A percentile compares a stretch with the other conserved stretches of the same genome.
These are phyloP conservation scores for Ampelocalamus luodianensis DNA, from an alignment of 176 grass and related monocot genomes.

Conservation along the genomic window DNA sequence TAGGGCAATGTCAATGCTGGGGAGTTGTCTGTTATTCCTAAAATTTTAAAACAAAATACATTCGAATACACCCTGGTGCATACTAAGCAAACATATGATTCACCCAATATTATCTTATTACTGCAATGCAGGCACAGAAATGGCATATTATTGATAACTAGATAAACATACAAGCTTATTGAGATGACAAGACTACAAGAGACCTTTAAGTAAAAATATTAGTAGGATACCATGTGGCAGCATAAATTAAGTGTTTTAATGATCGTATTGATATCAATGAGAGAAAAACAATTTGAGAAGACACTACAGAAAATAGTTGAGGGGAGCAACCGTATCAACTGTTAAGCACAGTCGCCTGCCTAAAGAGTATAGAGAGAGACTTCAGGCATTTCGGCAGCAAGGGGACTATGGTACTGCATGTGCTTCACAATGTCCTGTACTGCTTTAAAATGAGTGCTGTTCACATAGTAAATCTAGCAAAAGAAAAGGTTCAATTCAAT, in stretches of 20 bases:
- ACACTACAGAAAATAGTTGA: not conserved
- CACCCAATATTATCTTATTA: not conserved
- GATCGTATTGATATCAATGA: not conserved
- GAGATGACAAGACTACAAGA: not conserved
- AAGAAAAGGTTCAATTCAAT: slow-evolving; percentile 4
- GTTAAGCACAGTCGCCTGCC: not conserved
- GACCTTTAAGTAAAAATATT: not conserved
- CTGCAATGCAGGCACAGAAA: slow-evolving; percentile 10
- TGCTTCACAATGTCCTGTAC: not conserved
- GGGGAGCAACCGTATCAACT: not conserved
- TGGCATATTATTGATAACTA: not conserved
- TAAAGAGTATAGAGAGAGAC: not conserved
- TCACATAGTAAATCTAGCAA: slow-evolving; percentile 3
- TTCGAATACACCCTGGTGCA: not conserved
- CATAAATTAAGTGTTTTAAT: slow-evolving; percentile 14
- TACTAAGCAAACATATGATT: slow-evolving; percentile 3
- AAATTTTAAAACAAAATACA: not conserved
- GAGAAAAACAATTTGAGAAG: not conserved
- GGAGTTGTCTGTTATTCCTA: not conserved
- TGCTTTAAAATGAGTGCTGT: not conserved
- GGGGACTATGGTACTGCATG: not conserved
- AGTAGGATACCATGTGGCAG: not conserved
- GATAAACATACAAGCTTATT: slow-evolving; percentile 6
- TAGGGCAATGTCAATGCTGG: not conserved
- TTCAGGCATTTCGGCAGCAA: slow-evolving; percentile 32